phyloP scores from a whole-genome alignment of 768 basidiomycete species.

The Agaricus sinodeliciosus region DNA sequence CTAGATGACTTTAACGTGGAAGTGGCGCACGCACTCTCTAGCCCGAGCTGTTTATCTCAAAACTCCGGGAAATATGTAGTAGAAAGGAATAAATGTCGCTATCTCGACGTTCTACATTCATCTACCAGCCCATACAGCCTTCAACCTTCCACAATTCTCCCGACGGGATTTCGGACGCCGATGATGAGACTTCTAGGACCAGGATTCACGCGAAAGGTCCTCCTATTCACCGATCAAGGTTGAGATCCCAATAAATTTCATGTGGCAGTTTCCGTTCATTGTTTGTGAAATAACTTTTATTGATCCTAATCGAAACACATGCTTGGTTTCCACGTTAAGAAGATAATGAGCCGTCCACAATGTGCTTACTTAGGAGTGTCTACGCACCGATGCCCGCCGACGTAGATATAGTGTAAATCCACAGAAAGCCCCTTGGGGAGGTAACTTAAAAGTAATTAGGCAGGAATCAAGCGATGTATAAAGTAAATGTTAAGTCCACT shows the following conservation, averaged over 20 bases:
- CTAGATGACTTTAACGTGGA: too few species aligned
- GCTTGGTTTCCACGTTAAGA: too few species aligned
- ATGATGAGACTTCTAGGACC: background rate
- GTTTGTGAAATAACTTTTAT: too few species aligned
- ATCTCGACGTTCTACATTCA: background rate
- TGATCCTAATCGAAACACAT: too few species aligned
- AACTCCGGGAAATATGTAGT: too few species aligned
- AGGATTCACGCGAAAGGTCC: too few species aligned
- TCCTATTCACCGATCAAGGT: slow-evolving; percentile 1
- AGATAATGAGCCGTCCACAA: too few species aligned
- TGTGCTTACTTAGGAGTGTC: background rate
- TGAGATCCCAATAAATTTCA: background rate
- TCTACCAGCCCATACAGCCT: background rate
- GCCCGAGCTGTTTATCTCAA: too few species aligned
- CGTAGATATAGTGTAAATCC: background rate
- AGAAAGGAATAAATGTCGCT: background rate
- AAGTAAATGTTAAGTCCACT: too few species aligned
- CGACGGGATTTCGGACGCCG: slow-evolving; percentile 6
- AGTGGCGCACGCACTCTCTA: too few species aligned
- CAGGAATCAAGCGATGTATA: too few species aligned
- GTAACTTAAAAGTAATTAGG: too few species aligned
- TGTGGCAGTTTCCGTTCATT: background rate
- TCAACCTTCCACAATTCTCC: slow-evolving; percentile 1
- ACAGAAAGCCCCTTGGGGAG: background rate
- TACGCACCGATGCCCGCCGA: background rate